Percentiles rank a stretch among this genome's conserved stretches.
Evolutionary conservation across 2,329 filamentous ascomycete species (phyloP).

Genomic region (Nigrospora oryzae): DNA sequence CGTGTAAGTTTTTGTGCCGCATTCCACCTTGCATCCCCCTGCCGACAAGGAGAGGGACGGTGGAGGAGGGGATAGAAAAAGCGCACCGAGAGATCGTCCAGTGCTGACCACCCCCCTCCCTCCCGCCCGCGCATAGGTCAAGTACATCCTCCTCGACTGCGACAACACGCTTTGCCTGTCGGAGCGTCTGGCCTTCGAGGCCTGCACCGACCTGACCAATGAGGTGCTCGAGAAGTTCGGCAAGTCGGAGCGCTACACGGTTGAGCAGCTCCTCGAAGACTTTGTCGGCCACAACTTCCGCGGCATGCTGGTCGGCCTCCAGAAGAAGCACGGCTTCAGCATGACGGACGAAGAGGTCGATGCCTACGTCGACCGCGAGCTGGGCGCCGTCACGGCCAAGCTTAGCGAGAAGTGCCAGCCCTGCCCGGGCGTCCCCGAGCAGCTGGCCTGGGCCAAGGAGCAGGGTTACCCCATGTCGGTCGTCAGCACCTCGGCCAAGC

Average conservation of each 20-base stretch:
- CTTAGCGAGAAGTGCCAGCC: slow-evolving; percentile 52
- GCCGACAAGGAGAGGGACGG: neutral
- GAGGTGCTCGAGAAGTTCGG: slow-evolving; percentile 58
- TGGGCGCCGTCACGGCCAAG: slow-evolving; percentile 62
- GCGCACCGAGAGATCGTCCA: neutral
- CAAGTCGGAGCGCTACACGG: slow-evolving; percentile 57
- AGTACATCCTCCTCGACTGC: slow-evolving; percentile 51
- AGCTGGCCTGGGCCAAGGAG: slow-evolving; percentile 49
- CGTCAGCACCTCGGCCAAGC: slow-evolving; percentile 61
- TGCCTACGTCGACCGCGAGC: slow-evolving; percentile 56
- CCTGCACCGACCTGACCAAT: slow-evolving; percentile 67
- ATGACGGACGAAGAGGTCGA: slow-evolving; percentile 55
- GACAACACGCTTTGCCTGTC: slow-evolving; percentile 74
- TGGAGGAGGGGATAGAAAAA: neutral
- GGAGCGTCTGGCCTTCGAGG: slow-evolving; percentile 67
- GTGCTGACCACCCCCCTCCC: no score
- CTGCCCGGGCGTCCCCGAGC: slow-evolving; percentile 49
- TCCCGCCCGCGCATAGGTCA: slow-evolving; percentile 33
- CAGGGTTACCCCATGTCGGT: slow-evolving; percentile 59
- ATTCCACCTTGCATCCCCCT: neutral
- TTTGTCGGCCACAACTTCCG: slow-evolving; percentile 76
- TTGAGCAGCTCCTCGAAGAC: slow-evolving; percentile 59
- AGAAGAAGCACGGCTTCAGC: slow-evolving; percentile 60
- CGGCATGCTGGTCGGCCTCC: slow-evolving; percentile 62
- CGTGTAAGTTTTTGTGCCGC: slow-evolving; percentile 16